Percentiles rank a stretch among this genome's conserved stretches.
Evolutionary conservation across 2,329 filamentous ascomycete genomes (phyloP).

Genomic region (Sarocladium oryzae): DNA sequence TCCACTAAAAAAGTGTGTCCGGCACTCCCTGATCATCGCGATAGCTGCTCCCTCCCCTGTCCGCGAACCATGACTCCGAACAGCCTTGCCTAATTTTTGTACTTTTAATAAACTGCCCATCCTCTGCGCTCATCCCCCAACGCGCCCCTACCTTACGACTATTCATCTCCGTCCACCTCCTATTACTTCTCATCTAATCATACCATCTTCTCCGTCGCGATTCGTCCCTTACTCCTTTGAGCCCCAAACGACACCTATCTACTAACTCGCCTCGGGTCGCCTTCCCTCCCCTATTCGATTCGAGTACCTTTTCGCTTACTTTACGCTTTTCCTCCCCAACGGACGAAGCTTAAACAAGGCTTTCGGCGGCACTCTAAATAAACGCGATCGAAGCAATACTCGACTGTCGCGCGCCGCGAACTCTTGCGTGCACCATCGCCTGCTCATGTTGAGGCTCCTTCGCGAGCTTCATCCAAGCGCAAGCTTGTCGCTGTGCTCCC

Average conservation of each 20-base stretch:
- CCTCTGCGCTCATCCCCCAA: background rate
- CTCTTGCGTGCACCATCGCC: background rate
- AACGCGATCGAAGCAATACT: background rate
- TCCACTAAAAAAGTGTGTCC: slow-evolving; percentile 5
- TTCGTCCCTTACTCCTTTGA: background rate
- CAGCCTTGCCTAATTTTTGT: slow-evolving; percentile 1
- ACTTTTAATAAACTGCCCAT: slow-evolving; percentile 8
- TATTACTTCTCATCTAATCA: slow-evolving; percentile 1
- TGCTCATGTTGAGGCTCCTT: slow-evolving; percentile 13
- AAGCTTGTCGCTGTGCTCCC: slow-evolving; percentile 15
- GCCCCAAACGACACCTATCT: background rate
- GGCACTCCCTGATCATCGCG: background rate
- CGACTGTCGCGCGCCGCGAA: slow-evolving; percentile 5
- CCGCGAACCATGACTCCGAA: background rate
- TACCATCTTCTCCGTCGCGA: background rate
- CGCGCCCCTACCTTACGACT: slow-evolving; percentile 6
- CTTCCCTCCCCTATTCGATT: background rate
- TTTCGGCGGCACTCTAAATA: background rate
- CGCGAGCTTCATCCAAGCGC: slow-evolving; percentile 17
- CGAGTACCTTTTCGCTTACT: background rate
- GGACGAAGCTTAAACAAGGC: background rate
- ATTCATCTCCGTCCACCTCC: background rate
- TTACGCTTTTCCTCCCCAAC: too few species aligned
- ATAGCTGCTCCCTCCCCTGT: background rate
- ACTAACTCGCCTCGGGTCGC: background rate